Evolutionary conservation across 306 rosid species (phyloP).

Genomic region (Malus asiatica): DNA sequence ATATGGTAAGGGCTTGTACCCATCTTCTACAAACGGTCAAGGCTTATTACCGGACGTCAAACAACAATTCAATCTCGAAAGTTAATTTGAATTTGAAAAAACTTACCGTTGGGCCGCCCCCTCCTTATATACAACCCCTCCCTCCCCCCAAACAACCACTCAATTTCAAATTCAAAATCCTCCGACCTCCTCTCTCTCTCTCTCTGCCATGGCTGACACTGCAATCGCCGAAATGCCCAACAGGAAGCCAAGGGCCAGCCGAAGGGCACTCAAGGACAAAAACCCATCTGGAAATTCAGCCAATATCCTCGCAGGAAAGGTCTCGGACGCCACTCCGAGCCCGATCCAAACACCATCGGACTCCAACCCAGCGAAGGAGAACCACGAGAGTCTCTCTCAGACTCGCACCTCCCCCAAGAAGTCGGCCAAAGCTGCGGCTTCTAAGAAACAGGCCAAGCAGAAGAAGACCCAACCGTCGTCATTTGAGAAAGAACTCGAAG

Average conservation of each 20-base stretch:
- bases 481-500: slow-evolving; percentile 64
- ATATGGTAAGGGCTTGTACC: not conserved
- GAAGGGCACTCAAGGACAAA: slow-evolving; percentile 65
- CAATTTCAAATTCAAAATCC: not conserved
- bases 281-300: slow-evolving; percentile 32
- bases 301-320: slow-evolving; percentile 24
- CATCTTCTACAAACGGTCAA: slow-evolving; percentile 29
- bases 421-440: slow-evolving; percentile 32
- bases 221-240: slow-evolving; percentile 27
- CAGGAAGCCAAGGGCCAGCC: slow-evolving; percentile 43
- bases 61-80: slow-evolving; percentile 1
- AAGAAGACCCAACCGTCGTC: slow-evolving; percentile 12
- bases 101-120: slow-evolving; percentile 39
- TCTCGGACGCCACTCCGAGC: slow-evolving; percentile 11
- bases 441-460: slow-evolving; percentile 48
- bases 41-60: slow-evolving; percentile 1
- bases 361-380: slow-evolving; percentile 30
- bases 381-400: slow-evolving; percentile 35
- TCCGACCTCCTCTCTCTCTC: not conserved
- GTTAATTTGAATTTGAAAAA: slow-evolving; percentile 44
- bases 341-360: not conserved
- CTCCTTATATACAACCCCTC: slow-evolving; percentile 18
- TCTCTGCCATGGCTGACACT: slow-evolving; percentile 47
- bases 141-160: not conserved
- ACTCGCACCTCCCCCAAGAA: slow-evolving; percentile 37